A percentile compares a stretch with the other conserved stretches of the same genome.
Conservation (phyloP, 768 basidiomycete species). For the Tulasnella sp. region DNA sequence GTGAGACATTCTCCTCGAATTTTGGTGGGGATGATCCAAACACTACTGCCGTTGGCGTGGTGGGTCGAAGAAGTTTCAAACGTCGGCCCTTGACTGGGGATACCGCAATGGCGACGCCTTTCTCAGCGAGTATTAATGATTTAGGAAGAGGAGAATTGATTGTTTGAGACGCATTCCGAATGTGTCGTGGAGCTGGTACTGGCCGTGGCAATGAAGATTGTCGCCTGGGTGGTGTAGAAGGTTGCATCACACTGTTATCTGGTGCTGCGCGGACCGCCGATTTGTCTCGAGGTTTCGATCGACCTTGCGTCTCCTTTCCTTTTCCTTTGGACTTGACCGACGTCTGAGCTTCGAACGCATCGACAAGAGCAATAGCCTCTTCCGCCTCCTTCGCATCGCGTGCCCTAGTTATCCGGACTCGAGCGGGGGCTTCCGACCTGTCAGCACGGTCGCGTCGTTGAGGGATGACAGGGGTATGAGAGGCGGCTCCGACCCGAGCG, state of each 20-base stretch:
- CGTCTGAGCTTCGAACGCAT: constrained; percentile 4
- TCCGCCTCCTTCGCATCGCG: constrained; percentile 7
- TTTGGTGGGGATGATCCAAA: background rate
- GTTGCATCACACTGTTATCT: background rate
- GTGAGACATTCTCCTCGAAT: background rate
- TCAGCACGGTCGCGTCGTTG: background rate
- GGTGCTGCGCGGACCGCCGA: background rate
- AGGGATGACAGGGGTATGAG: background rate
- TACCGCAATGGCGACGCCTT: constrained; percentile 10
- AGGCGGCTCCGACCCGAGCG: background rate
- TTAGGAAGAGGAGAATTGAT: background rate
- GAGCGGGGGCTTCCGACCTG: background rate
- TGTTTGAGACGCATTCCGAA: background rate
- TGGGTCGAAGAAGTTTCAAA: constrained; percentile 9
- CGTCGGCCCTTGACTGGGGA: constrained; percentile 21
- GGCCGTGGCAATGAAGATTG: background rate
- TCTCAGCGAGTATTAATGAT: background rate
- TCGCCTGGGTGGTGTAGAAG: background rate
- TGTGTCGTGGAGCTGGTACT: background rate
- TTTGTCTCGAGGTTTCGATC: background rate
- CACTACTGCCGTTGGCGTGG: background rate
- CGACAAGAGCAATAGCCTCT: constrained; percentile 12
- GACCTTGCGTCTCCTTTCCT: background rate
- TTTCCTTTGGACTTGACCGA: background rate
- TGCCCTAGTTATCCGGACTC: constrained; percentile 2